A percentile compares a stretch with the other conserved stretches of the same genome.
These are phyloP conservation scores for Fragosphaeria purpurea DNA, from an alignment of 2,329 filamentous ascomycete species.

Conservation along the genomic window DNA sequence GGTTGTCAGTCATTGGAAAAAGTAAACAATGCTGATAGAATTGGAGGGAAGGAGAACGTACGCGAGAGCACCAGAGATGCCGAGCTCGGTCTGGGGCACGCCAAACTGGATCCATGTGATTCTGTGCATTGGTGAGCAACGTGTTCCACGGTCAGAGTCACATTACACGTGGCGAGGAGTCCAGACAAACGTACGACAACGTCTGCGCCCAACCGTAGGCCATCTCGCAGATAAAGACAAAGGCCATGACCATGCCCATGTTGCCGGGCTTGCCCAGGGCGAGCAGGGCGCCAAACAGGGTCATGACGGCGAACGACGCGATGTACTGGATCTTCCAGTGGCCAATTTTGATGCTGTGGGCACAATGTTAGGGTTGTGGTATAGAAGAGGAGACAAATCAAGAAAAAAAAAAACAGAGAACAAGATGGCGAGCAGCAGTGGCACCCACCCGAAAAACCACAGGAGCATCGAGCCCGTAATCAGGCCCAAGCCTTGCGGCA, in stretches of 20 bases:
- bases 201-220: constrained; percentile 37
- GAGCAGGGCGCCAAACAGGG: constrained; percentile 31
- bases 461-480: constrained; percentile 30
- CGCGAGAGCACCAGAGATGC: constrained; percentile 30
- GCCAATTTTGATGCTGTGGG: constrained; percentile 24
- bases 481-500: constrained; percentile 34
- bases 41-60: neutral
- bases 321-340: constrained; percentile 36
- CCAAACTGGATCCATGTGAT: constrained; percentile 39
- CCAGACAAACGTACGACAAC: constrained; percentile 18
- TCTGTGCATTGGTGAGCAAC: too few species aligned
- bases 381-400: too few species aligned
- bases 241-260: constrained; percentile 35
- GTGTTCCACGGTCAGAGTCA: too few species aligned
- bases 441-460: constrained; percentile 24
- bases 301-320: constrained; percentile 32
- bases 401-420: too few species aligned
- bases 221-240: constrained; percentile 32
- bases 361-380: too few species aligned
- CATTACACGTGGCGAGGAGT: too few species aligned
- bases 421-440: too few species aligned
- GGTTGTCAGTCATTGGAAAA: neutral
- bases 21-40: too few species aligned
- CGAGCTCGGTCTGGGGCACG: constrained; percentile 35
- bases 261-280: constrained; percentile 30